Evolutionary conservation across 2,329 filamentous ascomycete species (phyloP).

Genomic region (Penicillium corylophilum): DNA sequence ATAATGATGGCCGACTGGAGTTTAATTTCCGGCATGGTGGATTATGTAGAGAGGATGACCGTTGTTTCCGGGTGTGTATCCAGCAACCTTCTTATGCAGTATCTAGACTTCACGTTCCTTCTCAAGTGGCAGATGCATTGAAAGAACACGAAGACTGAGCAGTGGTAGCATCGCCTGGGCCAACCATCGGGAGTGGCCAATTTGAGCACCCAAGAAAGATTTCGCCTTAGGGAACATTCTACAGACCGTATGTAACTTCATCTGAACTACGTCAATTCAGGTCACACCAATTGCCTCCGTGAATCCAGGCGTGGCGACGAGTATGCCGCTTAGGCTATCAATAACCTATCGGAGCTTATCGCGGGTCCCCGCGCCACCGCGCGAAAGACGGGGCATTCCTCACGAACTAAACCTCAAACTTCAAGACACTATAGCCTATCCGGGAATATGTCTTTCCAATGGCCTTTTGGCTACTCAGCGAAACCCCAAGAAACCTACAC

Average conservation of each 20-base stretch:
- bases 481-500: neutral
- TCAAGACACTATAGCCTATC: neutral
- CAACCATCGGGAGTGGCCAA: neutral
- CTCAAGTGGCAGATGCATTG: neutral
- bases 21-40: constrained; percentile 1
- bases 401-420: neutral
- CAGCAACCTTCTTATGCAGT: neutral
- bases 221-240: neutral
- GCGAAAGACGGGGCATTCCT: neutral
- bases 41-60: neutral
- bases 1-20: constrained; percentile 6
- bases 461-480: neutral
- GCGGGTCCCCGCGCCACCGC: neutral
- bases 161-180: neutral
- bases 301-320: neutral
- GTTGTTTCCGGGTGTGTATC: neutral
- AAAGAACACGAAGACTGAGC: neutral
- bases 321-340: constrained; percentile 12
- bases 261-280: neutral
- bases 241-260: neutral
- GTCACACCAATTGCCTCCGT: neutral
- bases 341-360: constrained; percentile 7
- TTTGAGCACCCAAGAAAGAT: neutral
- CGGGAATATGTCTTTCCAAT: neutral
- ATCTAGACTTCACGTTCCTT: neutral